Evolutionary conservation across 495 filamentous ascomycete genomes (phyloP).

Genomic region (Penicillium goetzii): DNA sequence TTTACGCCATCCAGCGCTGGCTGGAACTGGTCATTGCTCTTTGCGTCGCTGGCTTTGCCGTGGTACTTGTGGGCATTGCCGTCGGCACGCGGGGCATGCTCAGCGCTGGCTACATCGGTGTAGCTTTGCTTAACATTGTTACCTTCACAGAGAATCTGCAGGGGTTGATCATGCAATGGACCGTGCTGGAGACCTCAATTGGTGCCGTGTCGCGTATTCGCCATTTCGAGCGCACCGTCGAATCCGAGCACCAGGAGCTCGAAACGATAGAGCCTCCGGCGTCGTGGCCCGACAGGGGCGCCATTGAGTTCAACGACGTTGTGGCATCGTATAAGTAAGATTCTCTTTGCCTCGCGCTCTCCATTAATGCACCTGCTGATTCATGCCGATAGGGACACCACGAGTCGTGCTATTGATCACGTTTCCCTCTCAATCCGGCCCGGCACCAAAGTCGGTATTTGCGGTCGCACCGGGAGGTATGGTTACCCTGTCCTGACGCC

Average conservation of each 20-base stretch:
- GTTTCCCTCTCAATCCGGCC: slow-evolving; percentile 28
- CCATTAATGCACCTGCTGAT: not conserved
- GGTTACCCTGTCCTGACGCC: not conserved
- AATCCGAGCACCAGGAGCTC: not conserved
- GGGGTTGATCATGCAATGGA: slow-evolving; percentile 51
- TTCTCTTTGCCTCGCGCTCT: not conserved
- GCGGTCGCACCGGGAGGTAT: slow-evolving; percentile 22
- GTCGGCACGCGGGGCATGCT: slow-evolving; percentile 4
- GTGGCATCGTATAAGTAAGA: slow-evolving; percentile 1
- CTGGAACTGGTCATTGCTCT: slow-evolving; percentile 65
- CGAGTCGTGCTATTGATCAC: slow-evolving; percentile 24
- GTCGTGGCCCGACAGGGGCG: not conserved
- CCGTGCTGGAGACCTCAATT: slow-evolving; percentile 54
- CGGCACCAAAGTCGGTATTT: slow-evolving; percentile 34
- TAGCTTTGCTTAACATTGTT: slow-evolving; percentile 63
- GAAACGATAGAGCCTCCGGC: slow-evolving; percentile 33
- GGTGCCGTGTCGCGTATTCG: slow-evolving; percentile 52
- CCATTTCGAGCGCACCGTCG: not conserved
- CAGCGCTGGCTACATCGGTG: slow-evolving; percentile 44
- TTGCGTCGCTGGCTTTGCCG: slow-evolving; percentile 41
- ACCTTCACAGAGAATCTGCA: slow-evolving; percentile 44
- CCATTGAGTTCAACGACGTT: not conserved
- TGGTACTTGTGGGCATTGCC: slow-evolving; percentile 57
- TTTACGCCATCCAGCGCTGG: slow-evolving; percentile 69
- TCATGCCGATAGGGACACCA: not conserved